A percentile compares a stretch with the other conserved stretches of the same genome.
Conservation (phyloP, 148 eudicot species). For the Mesembryanthemum crystallinum region DNA sequence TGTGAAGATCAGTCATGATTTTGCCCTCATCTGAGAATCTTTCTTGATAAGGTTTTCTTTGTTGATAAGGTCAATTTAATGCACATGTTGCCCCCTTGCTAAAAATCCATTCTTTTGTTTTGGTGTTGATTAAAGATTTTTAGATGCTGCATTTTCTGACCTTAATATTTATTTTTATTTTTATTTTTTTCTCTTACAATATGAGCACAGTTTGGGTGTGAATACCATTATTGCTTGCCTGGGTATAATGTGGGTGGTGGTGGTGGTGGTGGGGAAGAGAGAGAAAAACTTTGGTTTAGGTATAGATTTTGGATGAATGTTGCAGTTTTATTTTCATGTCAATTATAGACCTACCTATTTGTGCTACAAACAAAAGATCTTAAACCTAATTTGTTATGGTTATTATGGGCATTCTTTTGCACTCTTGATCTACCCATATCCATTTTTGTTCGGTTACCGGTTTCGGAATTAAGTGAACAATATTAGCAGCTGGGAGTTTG, state of each 20-base stretch:
- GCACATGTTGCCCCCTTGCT: constrained; percentile 9
- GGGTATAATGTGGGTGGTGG: background rate
- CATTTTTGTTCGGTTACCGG: constrained; percentile 11
- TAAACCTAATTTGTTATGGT: constrained; percentile 12
- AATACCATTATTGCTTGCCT: constrained; percentile 5
- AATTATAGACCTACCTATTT: constrained; percentile 14
- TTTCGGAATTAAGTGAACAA: background rate
- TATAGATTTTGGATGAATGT: constrained; percentile 3
- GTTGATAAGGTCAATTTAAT: background rate
- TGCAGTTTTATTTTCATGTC: background rate
- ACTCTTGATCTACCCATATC: background rate
- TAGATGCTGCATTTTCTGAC: background rate
- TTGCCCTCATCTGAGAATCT: constrained; percentile 13
- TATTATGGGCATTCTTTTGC: background rate
- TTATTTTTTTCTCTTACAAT: no score
- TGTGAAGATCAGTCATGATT: constrained; percentile 23
- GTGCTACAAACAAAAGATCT: constrained; percentile 12
- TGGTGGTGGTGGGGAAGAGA: background rate
- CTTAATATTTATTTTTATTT: background rate
- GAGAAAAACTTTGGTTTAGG: constrained; percentile 13
- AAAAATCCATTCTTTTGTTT: no score
- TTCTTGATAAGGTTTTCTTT: constrained; percentile 17
- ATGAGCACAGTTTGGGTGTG: constrained; percentile 7
- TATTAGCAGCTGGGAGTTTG: constrained; percentile 11
- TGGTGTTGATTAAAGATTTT: background rate